These are phyloP conservation scores for Chlamydomonas reinhardtii DNA, from an alignment of 163 green algal genomes.

Conservation along the genomic window DNA sequence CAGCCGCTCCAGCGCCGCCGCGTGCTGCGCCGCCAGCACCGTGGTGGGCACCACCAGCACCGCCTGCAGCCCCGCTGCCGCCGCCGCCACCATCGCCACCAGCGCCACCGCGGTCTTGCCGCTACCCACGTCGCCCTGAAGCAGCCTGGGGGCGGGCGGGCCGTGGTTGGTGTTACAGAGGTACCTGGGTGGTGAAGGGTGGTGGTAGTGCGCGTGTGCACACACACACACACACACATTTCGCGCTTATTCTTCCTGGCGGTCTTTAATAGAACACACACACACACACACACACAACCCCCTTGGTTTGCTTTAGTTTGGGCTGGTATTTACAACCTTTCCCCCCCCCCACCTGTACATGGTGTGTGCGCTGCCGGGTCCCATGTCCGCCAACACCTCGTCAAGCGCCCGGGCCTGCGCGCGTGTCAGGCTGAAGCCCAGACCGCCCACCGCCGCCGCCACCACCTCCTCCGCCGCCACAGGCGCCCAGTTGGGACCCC, in stretches of 20 bases:
- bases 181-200: background rate
- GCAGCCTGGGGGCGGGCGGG: conserved; percentile 27
- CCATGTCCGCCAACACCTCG: conserved; percentile 78
- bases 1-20: conserved; percentile 67
- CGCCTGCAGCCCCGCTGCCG: conserved; percentile 73
- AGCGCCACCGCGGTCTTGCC: conserved; percentile 96
- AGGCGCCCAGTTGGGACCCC: conserved; percentile 1
- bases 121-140: conserved; percentile 95
- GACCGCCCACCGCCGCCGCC: conserved; percentile 29
- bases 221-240: too few relatives aligned
- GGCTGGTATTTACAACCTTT: too few relatives aligned
- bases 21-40: conserved; percentile 90
- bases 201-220: too few relatives aligned
- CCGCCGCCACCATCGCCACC: conserved; percentile 82
- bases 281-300: background rate
- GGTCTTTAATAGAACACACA: too few relatives aligned
- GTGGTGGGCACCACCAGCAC: conserved; percentile 92
- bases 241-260: too few relatives aligned
- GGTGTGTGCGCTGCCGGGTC: background rate
- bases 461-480: background rate
- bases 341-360: conserved; percentile 15
- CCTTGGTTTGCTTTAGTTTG: background rate
- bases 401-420: conserved; percentile 72
- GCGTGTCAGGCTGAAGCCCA: conserved; percentile 84
- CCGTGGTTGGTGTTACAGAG: background rate